Evolutionary conservation across 2,329 filamentous ascomycete species (phyloP), one percentile per base, ranked within the genome.

Genomic region (Chrysosphaeria jannelii): DNA sequence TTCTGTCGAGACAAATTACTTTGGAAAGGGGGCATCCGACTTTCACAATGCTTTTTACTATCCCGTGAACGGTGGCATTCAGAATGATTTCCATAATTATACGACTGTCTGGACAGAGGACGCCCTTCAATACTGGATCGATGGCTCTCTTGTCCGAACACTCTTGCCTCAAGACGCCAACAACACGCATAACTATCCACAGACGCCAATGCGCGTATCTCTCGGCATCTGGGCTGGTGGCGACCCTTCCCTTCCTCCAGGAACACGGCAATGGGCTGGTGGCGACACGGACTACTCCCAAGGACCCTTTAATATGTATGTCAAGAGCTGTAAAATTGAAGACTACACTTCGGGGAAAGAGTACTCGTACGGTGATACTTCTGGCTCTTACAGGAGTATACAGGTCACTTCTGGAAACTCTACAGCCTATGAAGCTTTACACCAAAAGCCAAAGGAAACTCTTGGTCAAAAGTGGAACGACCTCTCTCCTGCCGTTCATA

Each of bases 141-240:
- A 88, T 34, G 62, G 62, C 32, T 45, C 47, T 6, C 50, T 57
- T 4, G 52, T 72, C 24, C 63, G 72, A 29, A 64, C 56, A 2
- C 48, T 74, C n/a, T 39, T 51, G 6, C 57, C 60, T 26, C 46
- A 44, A 13, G 60, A 69, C 23, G 59, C 62, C 28, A 55, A 64
- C 37, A 53, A 53, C 32, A 61, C 62, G 8, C 39, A 53, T 23
- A 56, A 57, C 37, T 79, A 60, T 39, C 72, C 72, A 0, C 72
- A 81, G 38, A 78, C 71, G 0, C 72, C 72, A 2, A 69, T 70
- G 63, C 58, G 60, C 23, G 42, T 74, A 23, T 62, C 59, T 24
- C 36, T 74, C 10, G 66, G 67, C 25, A 64, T 69, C 33, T 68
- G 61, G 54, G 57, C 66, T 24, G 53, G 59, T 26, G 52, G 64